A percentile compares a stretch with the other conserved stretches of the same genome.
phyloP scores from a whole-genome alignment of 2,329 filamentous ascomycete genomes.

The Botrytis sinoallii region DNA sequence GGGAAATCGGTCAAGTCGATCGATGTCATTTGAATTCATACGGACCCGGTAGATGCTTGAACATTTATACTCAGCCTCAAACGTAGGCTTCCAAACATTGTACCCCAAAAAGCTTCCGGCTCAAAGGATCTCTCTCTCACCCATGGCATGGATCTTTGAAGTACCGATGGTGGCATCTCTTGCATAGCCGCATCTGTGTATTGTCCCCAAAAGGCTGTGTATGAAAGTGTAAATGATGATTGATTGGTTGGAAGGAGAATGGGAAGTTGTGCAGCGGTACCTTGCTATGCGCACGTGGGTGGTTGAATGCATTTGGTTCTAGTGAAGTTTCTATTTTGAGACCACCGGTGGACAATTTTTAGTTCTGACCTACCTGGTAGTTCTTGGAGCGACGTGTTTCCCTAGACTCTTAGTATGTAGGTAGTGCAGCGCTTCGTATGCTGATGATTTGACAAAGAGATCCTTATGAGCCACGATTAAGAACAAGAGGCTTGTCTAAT shows the following conservation, averaged over 20 bases:
- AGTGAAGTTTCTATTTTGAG: conserved; percentile 9
- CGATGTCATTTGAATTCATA: neutral
- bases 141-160: neutral
- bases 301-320: neutral
- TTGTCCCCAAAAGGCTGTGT: neutral
- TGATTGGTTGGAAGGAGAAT: neutral
- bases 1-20: neutral
- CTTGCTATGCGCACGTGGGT: neutral
- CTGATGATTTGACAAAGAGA: neutral
- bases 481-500: neutral
- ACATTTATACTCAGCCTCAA: conserved; percentile 6
- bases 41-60: neutral
- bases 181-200: neutral
- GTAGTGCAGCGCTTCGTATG: neutral
- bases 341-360: too few relatives aligned
- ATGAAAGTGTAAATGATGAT: neutral
- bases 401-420: neutral
- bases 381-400: neutral
- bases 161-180: neutral
- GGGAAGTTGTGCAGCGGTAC: neutral
- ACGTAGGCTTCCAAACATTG: neutral
- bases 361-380: neutral
- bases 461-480: neutral
- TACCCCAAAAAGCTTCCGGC: neutral
- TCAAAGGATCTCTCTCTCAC: neutral